Evolutionary conservation across 768 basidiomycete species (phyloP), one percentile per base, ranked within the genome.

Genomic region (Trametes elegans): DNA sequence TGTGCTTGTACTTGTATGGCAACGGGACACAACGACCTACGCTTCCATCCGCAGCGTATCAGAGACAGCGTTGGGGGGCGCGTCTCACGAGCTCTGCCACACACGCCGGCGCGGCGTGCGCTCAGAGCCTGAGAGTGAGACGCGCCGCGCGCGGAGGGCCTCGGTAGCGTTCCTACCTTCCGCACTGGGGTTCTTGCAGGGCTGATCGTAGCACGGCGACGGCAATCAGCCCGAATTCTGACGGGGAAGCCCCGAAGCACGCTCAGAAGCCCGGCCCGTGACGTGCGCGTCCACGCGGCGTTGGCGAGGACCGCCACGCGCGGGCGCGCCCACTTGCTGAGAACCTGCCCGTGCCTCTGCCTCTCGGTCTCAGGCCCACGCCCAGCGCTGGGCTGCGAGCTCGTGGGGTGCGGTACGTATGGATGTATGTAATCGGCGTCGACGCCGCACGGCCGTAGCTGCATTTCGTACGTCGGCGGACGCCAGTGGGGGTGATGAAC

Each of bases 141-240:
- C 10, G n/a, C 16, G 44, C 28, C n/a, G 16, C 21, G 44, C 35
- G 7, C 40, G 21, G 40, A 23, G 35, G 36, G n/a, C 34, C 34
- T 59, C 57, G 57, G 57, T 53, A 59, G 52, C 52, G 57, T 49
- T 53, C 57, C 47, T 59, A 59, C 57, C 47, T 59, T 54, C 57
- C 57, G n/a, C 35, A 59, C 57, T 59, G 48, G 57, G 57, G 47
- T 49, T 54, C 43, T 54, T 59, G 52, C 57, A 59, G 51, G 57
- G 57, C 42, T 50, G 57, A 59, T 54, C 52, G 51, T 58, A 52
- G 57, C 50, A 47, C 31, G 52, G 50, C 52, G 48, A 54, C 57
- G 57, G 57, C 57, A 49, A 59, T 59, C 57, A 49, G 36, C 36
- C 23, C 13, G 57, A 59, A 49, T 59, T 59, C 57, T 59, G 57